Evolutionary conservation across 805 yeast species (phyloP), one percentile per base, ranked within the genome.

Genomic region (Saccharomycopsis amapae): DNA sequence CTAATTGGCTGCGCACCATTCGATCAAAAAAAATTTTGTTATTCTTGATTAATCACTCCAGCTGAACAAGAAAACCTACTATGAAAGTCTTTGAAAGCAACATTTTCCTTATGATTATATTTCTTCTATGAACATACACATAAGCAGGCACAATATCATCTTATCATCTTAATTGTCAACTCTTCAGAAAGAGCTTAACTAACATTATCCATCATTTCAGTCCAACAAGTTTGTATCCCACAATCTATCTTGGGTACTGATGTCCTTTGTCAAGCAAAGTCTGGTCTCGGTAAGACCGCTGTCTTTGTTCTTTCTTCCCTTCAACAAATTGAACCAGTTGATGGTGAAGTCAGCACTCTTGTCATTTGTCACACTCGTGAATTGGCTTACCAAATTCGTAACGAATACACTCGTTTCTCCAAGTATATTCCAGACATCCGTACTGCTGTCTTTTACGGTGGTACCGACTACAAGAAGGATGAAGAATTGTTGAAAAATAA

Each of bases 241-340:
- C 97, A 93, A 71, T 85, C 97, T 47, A 87, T 90, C 62, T 83
- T 90, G 58, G 98, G 97, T 62, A 90, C 96, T 52, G 98, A 90
- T 64, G 97, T 90, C 49, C 71, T 90, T 56, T 93, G 98, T 73
- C 98, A 90, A 75, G 98, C 98, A 67, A 90, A 93, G 73, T 93
- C 98, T 39, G 98, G 98, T 84, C 76, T 93, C 57, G 98, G 98
- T 81, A 90, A 90, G 68, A 90, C 98, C 50, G 98, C 98, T 38
- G 97, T 90, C 47, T 90, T 90, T 59, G 97, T 90, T 50, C 75
- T 90, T 60, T 85, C 96, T 22, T 90, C 98, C 52, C 76, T 90
- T 63, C 97, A 90, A 70, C 97, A 90, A 71, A 75, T 90, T 61
- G 97, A 93, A 62, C 97, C 98, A 38, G 87, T 90, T 56, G 87